Percentiles rank a stretch among this genome's conserved stretches.
These are phyloP conservation scores for Phytophthora chlamydospora DNA, from an alignment of 352 stramenopile species.

Conservation along the genomic window DNA sequence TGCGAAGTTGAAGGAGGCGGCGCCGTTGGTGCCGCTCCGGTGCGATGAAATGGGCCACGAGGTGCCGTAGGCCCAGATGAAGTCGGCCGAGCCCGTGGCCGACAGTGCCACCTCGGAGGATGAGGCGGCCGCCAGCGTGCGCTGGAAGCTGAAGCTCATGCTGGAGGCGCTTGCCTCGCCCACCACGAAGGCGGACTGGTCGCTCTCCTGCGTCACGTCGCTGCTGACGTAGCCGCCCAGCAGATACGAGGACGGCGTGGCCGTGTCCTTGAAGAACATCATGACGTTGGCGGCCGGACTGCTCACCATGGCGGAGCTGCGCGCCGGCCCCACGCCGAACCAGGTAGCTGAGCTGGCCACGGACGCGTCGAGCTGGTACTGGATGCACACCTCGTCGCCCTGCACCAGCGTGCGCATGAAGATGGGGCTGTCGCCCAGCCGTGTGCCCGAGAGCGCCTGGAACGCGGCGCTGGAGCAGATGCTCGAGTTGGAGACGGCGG, in stretches of 20 bases:
- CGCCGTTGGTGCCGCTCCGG: constrained; percentile 52
- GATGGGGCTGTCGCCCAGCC: constrained; percentile 65
- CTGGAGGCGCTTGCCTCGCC: constrained; percentile 39
- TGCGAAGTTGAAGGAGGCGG: constrained; percentile 57
- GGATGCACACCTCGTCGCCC: constrained; percentile 65
- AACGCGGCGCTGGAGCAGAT: constrained; percentile 69
- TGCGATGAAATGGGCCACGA: constrained; percentile 71
- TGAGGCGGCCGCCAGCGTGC: constrained; percentile 54
- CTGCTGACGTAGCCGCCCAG: constrained; percentile 57
- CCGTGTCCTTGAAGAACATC: constrained; percentile 60
- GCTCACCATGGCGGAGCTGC: constrained; percentile 64
- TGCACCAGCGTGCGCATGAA: constrained; percentile 62
- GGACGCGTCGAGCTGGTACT: constrained; percentile 59
- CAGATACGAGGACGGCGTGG: constrained; percentile 49
- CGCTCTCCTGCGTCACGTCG: constrained; percentile 47
- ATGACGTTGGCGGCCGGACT: constrained; percentile 72
- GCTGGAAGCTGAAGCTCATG: constrained; percentile 80
- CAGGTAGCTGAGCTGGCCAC: constrained; percentile 48
- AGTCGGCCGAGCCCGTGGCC: constrained; percentile 34
- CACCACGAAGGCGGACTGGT: constrained; percentile 50
- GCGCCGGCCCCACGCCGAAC: constrained; percentile 68
- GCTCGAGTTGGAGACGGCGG: constrained; percentile 29
- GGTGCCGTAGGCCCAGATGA: constrained; percentile 79
- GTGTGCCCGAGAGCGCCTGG: constrained; percentile 43
- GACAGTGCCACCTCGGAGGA: constrained; percentile 57